Conservation (phyloP, 257 asterid species). For the Verbena officinalis region DNA sequence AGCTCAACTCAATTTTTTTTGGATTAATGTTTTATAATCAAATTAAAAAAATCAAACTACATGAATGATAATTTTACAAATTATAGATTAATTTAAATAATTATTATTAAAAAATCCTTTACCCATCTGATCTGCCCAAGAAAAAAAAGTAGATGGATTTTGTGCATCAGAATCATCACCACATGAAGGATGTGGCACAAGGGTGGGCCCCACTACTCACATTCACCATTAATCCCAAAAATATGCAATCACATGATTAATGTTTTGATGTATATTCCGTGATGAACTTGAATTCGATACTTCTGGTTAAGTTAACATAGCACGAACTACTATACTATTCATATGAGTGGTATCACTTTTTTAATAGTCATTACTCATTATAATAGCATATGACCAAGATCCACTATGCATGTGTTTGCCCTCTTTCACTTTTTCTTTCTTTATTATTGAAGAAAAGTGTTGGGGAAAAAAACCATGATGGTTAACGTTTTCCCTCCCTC, state of each 20-base stretch:
- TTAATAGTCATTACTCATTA: background rate
- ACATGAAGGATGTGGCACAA: conserved; percentile 38
- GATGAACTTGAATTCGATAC: too few species aligned
- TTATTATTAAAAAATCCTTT: too few species aligned
- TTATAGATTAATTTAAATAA: too few species aligned
- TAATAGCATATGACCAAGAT: conserved; percentile 36
- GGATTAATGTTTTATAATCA: too few species aligned
- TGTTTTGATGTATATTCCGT: conserved; percentile 37
- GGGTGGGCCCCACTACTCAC: conserved; percentile 47
- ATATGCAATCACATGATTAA: conserved; percentile 74
- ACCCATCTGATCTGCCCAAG: background rate
- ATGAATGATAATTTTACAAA: too few species aligned
- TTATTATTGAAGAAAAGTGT: conserved; percentile 14
- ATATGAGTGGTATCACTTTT: conserved; percentile 23
- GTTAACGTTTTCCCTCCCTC: conserved; percentile 51
- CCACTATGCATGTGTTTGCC: conserved; percentile 33
- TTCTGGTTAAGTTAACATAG: too few species aligned
- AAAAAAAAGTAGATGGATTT: background rate
- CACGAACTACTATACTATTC: too few species aligned
- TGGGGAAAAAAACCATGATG: conserved; percentile 23
- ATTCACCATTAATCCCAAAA: conserved; percentile 37
- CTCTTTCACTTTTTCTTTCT: background rate
- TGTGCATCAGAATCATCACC: conserved; percentile 49
- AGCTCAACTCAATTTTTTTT: too few species aligned
- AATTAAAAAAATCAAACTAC: too few species aligned